These are phyloP conservation scores for Mycena crocata DNA, from an alignment of 768 basidiomycete genomes.

Conservation along the genomic window DNA sequence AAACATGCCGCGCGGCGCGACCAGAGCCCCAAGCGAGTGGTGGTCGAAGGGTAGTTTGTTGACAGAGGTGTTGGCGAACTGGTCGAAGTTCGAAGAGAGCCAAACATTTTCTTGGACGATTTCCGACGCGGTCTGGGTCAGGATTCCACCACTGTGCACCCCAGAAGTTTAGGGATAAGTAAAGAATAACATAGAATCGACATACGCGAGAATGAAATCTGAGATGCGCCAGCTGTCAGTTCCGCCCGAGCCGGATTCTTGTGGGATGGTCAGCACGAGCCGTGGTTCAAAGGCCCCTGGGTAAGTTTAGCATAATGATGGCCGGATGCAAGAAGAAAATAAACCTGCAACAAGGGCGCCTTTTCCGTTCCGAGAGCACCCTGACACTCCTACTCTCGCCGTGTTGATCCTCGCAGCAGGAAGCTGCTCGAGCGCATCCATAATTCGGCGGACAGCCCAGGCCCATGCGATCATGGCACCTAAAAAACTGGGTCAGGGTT, in stretches of 20 bases:
- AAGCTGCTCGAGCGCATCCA: constrained; percentile 68
- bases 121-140: constrained; percentile 64
- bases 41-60: constrained; percentile 67
- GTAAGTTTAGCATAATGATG: no score
- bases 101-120: constrained; percentile 73
- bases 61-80: constrained; percentile 58
- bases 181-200: background rate
- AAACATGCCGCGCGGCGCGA: constrained; percentile 66
- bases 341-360: constrained; percentile 66
- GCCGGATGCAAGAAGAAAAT: background rate
- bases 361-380: constrained; percentile 73
- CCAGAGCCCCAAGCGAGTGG: constrained; percentile 64
- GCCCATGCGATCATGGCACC: constrained; percentile 71
- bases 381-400: constrained; percentile 63
- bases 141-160: background rate
- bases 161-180: background rate
- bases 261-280: constrained; percentile 69
- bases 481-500: background rate
- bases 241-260: constrained; percentile 72
- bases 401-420: constrained; percentile 61
- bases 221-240: constrained; percentile 71
- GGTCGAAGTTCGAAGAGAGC: constrained; percentile 63
- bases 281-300: constrained; percentile 62
- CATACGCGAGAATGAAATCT: constrained; percentile 50
- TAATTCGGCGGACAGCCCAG: constrained; percentile 69